A percentile compares a stretch with the other conserved stretches of the same genome.
These are phyloP conservation scores for Heritiera fomes DNA, from an alignment of 345 rosid genomes.

Conservation along the genomic window DNA sequence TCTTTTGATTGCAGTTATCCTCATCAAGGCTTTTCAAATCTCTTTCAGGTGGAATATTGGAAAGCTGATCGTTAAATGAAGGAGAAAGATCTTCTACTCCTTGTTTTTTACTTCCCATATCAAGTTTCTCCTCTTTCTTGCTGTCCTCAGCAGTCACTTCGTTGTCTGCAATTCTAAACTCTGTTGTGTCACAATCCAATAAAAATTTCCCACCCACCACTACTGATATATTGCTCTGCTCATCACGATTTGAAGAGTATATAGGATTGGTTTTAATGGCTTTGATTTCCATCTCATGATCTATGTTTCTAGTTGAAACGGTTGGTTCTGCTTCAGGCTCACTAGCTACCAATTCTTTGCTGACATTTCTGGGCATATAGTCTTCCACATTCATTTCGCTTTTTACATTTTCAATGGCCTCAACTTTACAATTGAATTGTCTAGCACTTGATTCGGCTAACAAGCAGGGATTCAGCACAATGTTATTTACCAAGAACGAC, in stretches of 20 bases:
- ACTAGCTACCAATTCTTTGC: slow-evolving; percentile 24
- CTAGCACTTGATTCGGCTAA: slow-evolving; percentile 21
- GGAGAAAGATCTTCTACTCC: slow-evolving; percentile 5
- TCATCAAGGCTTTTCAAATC: slow-evolving; percentile 27
- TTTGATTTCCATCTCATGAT: slow-evolving; percentile 23
- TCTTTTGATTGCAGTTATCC: slow-evolving; percentile 31
- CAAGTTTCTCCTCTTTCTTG: slow-evolving; percentile 30
- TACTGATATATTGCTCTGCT: slow-evolving; percentile 16
- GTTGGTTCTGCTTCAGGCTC: slow-evolving; percentile 29
- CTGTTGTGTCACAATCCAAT: slow-evolving; percentile 10
- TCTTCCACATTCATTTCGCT: slow-evolving; percentile 16
- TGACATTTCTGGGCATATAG: slow-evolving; percentile 6
- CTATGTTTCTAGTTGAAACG: slow-evolving; percentile 22
- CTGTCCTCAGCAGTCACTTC: slow-evolving; percentile 13
- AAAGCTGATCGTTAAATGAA: slow-evolving; percentile 15
- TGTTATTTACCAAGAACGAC: slow-evolving; percentile 22
- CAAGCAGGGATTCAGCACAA: slow-evolving; percentile 5
- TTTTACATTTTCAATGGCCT: slow-evolving; percentile 19
- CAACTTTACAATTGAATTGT: slow-evolving; percentile 21
- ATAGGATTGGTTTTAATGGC: slow-evolving; percentile 17
- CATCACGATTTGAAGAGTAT: slow-evolving; percentile 27
- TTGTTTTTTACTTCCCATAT: slow-evolving; percentile 26
- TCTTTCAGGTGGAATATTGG: slow-evolving; percentile 31
- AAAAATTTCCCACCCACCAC: slow-evolving; percentile 19
- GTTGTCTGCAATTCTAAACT: slow-evolving; percentile 23